phyloP scores from a whole-genome alignment of 2,329 filamentous ascomycete species.

The Phyllosticta paracitricarpa region DNA sequence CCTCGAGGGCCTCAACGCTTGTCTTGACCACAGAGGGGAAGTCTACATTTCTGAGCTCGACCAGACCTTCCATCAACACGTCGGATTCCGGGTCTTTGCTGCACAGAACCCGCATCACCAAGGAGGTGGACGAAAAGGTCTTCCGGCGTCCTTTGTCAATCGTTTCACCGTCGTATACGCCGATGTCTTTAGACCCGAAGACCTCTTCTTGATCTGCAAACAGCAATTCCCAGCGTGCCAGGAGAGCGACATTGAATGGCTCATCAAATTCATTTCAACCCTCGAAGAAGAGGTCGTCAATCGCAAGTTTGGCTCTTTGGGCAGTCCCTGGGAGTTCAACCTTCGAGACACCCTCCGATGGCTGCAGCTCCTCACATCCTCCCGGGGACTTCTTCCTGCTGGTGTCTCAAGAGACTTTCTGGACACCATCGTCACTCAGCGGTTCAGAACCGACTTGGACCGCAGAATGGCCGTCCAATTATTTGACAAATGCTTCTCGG shows the following conservation, averaged over 20 bases:
- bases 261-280: conserved; percentile 73
- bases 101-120: conserved; percentile 97
- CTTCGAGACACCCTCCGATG: conserved; percentile 82
- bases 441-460: conserved; percentile 69
- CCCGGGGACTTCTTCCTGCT: conserved; percentile 50
- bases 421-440: conserved; percentile 71
- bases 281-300: conserved; percentile 62
- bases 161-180: conserved; percentile 97
- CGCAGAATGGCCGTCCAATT: conserved; percentile 54
- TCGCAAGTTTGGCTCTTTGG: conserved; percentile 44
- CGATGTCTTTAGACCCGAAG: conserved; percentile 72
- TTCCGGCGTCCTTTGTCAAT: conserved; percentile 94
- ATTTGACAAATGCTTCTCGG: conserved; percentile 38
- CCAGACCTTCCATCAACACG: conserved; percentile 83
- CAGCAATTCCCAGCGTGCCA: conserved; percentile 62
- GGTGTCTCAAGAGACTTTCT: conserved; percentile 63
- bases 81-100: conserved; percentile 86
- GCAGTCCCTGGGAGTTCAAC: conserved; percentile 92
- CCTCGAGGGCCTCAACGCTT: conserved; percentile 90
- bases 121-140: conserved; percentile 85
- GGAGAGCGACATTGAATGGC: conserved; percentile 47
- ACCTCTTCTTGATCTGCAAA: conserved; percentile 71
- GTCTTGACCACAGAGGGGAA: conserved; percentile 89
- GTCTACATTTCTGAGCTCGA: conserved; percentile 93
- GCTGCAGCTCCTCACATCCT: conserved; percentile 60